Evolutionary conservation across 805 yeast genomes (phyloP), one percentile per base, ranked within the genome.

Genomic region (Yueomyces sinensis): DNA sequence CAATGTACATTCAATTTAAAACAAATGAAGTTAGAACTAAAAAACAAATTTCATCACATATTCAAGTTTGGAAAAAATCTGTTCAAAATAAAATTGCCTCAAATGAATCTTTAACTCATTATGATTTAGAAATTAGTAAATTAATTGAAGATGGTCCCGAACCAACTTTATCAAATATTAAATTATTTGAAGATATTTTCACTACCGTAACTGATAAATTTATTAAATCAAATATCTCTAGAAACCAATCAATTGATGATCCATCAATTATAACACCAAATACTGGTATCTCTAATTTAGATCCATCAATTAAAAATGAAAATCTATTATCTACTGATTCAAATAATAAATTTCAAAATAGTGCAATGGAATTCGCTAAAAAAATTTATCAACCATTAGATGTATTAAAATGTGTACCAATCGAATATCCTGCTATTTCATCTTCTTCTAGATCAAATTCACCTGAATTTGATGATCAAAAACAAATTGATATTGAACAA

Each of bases 1-100:
- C 94, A 7, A 87, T 86, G 52, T 89, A 74, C 51, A 83, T 89
- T 36, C 57, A 68, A 36, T 74, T 74, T 37, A 74, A 75, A 46
- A 83, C 95, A 1, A 89, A 91, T 29, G 82, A 83, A 56, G 53
- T 62, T 32, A 72, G 98, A 50, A 73, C 94, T 3, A 70, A 95
- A 44, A 91, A 91, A 53, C 98, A 89, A 64, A 94, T 89, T 2
- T 79, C 93, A 2, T 76, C 89, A 34, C 98, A 91, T 55, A 82
- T 91, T 40, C 98, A 89, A 62, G 97, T 89, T n/a, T 76, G 89
- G 56, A 89, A 89, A 58, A 84, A 89, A 33, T 47, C 59, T 4
- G 52, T 55, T 13, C 33, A 49, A 19, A 55, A 46, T 36, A 55
- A 54, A 37, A 33, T 50, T 15, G 32, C 49, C 15, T 44, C 48